Base-by-base conservation (phyloP, 1,284 basidiomycete genomes). In the Cryptococcus wingfieldii region DNA sequence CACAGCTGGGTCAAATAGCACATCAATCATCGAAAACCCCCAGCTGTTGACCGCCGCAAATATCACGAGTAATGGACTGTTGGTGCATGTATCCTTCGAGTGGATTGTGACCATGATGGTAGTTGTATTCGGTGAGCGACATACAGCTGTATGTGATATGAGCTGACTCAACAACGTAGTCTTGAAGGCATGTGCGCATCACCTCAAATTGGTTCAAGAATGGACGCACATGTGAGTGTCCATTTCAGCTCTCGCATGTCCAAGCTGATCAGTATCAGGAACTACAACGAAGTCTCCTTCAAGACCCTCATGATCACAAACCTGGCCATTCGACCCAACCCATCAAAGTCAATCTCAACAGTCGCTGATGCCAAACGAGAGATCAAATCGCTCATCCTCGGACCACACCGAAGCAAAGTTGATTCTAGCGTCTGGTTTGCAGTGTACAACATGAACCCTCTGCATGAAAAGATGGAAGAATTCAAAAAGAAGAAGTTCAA, bases 1-100 rank as follows among this genome's bases (percentile, higher is more conserved):
- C 12, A 39, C 16, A n/a, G 19, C 16, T 10, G 41, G 41, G 14
- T 23, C 44, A 7, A 53, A 53, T 31, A 47, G 48, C 45, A 61
- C 57, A 8, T 51, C 50, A 23, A 45, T 51, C 5, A 25, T 70
- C 6, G 59, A 60, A 7, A 63, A 67, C 43, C 56, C 67, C 37
- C 60, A 66, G 48, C 38, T 68, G n/a, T 61, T 69, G 27, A 68
- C 69, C 1, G 66, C 64, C 19, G 68, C 65, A 5, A 65, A 68
- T 51, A 58, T 69, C 27, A 65, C 51, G 16, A 66, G 68, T 12
- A 66, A 69, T 55, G 65, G 53, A 9, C 41, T 68, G 38, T 59
- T 62, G 31, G 68, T 67, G 14, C 69, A 71, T 58, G 61, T 71
- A 27, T 51, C 56, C 9, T 67, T 67, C 37, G 68, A 71, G 47